phyloP scores from a whole-genome alignment of 768 basidiomycete genomes.

The Galerina marginata region DNA sequence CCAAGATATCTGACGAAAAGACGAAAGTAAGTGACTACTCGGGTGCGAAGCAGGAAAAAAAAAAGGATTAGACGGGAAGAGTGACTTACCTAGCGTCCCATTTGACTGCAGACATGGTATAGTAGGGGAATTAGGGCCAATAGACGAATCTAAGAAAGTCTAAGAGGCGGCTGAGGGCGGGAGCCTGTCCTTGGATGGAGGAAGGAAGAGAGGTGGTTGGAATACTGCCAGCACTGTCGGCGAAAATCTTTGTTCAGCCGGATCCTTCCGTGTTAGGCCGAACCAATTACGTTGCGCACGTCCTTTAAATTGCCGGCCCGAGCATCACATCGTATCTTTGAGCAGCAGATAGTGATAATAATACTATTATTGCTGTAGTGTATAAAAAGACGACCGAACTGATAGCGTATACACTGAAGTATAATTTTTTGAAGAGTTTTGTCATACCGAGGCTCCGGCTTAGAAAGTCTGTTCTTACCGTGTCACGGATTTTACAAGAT shows the following conservation, averaged over 20 bases:
- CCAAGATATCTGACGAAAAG: conserved; percentile 57
- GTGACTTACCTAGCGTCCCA: conserved; percentile 73
- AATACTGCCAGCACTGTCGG: conserved; percentile 25
- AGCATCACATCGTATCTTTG: neutral
- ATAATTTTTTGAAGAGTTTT: conserved; percentile 3
- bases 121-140: conserved; percentile 27
- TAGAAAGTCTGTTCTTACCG: conserved; percentile 18
- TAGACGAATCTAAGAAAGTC: conserved; percentile 37
- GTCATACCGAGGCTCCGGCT: conserved; percentile 19
- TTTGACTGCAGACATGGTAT: conserved; percentile 62
- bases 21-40: neutral
- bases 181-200: conserved; percentile 28
- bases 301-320: conserved; percentile 14
- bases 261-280: conserved; percentile 44
- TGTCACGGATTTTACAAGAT: conserved; percentile 32
- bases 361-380: neutral
- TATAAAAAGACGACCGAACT: neutral
- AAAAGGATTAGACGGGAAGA: neutral
- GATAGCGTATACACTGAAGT: neutral
- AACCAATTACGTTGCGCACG: conserved; percentile 42
- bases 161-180: conserved; percentile 28
- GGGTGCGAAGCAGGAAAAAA: conserved; percentile 2
- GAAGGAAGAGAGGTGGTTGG: conserved; percentile 26
- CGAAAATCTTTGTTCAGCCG: conserved; percentile 35
- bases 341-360: neutral